Base-by-base conservation (phyloP, 2,329 filamentous ascomycete genomes). In the Colletotrichum coccodes region DNA sequence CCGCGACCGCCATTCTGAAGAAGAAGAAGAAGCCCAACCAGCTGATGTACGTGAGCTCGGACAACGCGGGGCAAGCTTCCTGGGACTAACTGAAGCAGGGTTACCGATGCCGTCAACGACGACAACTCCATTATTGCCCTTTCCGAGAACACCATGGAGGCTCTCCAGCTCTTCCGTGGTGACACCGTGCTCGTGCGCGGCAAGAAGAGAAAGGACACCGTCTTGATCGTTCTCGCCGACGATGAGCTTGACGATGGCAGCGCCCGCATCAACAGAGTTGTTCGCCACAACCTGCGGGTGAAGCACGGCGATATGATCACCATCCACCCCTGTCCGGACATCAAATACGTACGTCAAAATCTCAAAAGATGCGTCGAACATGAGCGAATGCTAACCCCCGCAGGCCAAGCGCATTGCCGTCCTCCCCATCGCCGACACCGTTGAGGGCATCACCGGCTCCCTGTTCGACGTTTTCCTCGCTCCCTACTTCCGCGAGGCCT, bases 21-120 rank as follows among this genome's bases (percentile, higher is more conserved):
- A 98, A 98, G 90, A 99, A 99, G 92, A 99, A 99, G 95, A 99
- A 99, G 94, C 95, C 95, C 76, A 99, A 99, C 85, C 97, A 95
- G 79, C 85, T 99, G 81, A 97, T 99, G 94, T 97, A 87, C 81
- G 91, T 82, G 75, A 53, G 44, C 57, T 47, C 18, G 30, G 32
- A n/a, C 26, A 52, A 34, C 46, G 46, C 61, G 57, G 47, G 56
- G 36, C 14, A 59, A 47, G 32, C 53, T 64, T 60, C 40, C 26
- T n/a, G 30, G 23, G 23, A 66, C 70, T 72, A 46, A 42, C 53
- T 53, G 64, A 70, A 71, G 76, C 77, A 97, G 94, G 86, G 96
- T 99, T 74, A 98, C 96, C 79, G 97, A 99, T 89, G 95, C 96
- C 82, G 90, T 93, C 78, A 99, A 97, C 85, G 96, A 99, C 92